These are phyloP conservation scores for Papiliotrema terrestris DNA, from an alignment of 1,284 basidiomycete species.

Conservation along the genomic window DNA sequence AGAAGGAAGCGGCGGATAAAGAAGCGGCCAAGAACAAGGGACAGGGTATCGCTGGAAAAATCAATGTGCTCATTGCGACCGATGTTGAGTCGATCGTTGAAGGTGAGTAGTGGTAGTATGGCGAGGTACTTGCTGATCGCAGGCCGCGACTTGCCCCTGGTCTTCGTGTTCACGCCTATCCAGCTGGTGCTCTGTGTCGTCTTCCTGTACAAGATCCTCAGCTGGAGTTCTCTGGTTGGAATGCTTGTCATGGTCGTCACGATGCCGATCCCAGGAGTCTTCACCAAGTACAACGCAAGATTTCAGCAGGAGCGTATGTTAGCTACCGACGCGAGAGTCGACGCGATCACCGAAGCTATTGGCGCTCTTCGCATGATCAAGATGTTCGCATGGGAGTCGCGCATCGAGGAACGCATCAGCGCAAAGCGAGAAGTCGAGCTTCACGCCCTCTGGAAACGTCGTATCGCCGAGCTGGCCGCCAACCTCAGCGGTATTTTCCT, in stretches of 20 bases:
- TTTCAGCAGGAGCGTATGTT: constrained; percentile 40
- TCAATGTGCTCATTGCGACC: constrained; percentile 56
- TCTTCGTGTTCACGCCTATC: constrained; percentile 42
- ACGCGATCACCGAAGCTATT: constrained; percentile 54
- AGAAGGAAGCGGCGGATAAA: constrained; percentile 5
- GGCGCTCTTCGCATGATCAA: constrained; percentile 56
- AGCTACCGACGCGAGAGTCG: constrained; percentile 55
- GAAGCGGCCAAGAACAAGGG: constrained; percentile 27
- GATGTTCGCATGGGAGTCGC: constrained; percentile 65
- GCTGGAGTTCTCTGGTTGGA: constrained; percentile 55
- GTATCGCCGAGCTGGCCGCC: constrained; percentile 24
- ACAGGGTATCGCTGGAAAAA: constrained; percentile 56
- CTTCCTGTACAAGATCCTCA: constrained; percentile 43
- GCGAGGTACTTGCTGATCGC: constrained; percentile 6
- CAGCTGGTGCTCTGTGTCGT: constrained; percentile 38
- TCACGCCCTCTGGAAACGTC: constrained; percentile 42
- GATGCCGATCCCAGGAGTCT: constrained; percentile 56
- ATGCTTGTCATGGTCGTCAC: constrained; percentile 54
- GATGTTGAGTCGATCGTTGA: constrained; percentile 48
- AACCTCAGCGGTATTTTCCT: constrained; percentile 56
- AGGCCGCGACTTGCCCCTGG: constrained; percentile 44
- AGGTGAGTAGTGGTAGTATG: constrained; percentile 16
- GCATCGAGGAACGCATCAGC: constrained; percentile 55
- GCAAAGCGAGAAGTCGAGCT: constrained; percentile 61
- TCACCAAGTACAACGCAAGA: constrained; percentile 37